Percentiles rank a stretch among this genome's conserved stretches.
These are phyloP conservation scores for Hypoxylon fuscum DNA, from an alignment of 495 filamentous ascomycete genomes.

Conservation along the genomic window DNA sequence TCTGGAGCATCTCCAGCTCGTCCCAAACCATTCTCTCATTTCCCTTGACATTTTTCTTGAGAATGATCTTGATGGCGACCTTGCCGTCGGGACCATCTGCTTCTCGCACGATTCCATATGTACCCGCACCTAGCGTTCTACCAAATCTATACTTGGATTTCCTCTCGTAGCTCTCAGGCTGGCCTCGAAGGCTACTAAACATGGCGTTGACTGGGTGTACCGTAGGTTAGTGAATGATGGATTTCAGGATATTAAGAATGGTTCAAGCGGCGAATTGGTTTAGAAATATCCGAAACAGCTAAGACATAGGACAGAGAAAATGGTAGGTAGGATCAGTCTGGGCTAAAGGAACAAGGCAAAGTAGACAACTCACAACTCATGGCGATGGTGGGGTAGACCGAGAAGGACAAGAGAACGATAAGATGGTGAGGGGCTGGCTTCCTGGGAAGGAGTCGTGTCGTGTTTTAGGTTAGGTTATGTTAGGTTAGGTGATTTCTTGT, in stretches of 20 bases:
- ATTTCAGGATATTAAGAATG: background rate
- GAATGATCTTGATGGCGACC: constrained; percentile 97
- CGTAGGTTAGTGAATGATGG: constrained; percentile 21
- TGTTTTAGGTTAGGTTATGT: background rate
- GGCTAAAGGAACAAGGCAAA: constrained; percentile 6
- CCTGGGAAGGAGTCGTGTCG: background rate
- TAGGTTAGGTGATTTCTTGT: no score
- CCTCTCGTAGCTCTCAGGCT: constrained; percentile 98
- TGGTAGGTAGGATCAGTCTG: background rate
- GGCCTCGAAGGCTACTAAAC: constrained; percentile 96
- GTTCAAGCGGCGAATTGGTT: constrained; percentile 15
- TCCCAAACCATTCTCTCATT: constrained; percentile 99
- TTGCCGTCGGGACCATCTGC: constrained; percentile 84
- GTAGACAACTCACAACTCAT: constrained; percentile 48
- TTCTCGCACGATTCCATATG: constrained; percentile 98
- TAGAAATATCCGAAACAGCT: constrained; percentile 11
- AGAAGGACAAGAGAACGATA: constrained; percentile 14
- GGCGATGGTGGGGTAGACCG: constrained; percentile 41
- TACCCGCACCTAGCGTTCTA: constrained; percentile 92
- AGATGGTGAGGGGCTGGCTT: constrained; percentile 21
- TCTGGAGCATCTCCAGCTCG: constrained; percentile 91
- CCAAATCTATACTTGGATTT: constrained; percentile 95
- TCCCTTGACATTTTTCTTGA: constrained; percentile 98
- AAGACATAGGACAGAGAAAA: constrained; percentile 5
- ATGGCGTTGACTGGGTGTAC: constrained; percentile 78